A percentile compares a stretch with the other conserved stretches of the same genome.
These are phyloP conservation scores for Penicillium olsonii DNA, from an alignment of 2,329 filamentous ascomycete species.

Conservation along the genomic window DNA sequence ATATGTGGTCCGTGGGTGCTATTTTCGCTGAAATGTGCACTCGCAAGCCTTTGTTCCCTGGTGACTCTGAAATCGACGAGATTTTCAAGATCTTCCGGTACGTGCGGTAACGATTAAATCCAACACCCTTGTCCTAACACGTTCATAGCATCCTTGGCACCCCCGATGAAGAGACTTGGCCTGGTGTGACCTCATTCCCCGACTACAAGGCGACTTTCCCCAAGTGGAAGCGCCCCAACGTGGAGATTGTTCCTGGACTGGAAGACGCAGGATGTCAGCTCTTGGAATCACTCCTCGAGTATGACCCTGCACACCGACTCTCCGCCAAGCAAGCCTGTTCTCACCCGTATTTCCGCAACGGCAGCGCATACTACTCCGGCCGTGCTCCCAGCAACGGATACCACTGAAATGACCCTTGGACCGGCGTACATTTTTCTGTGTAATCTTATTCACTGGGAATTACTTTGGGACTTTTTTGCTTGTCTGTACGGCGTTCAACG, in stretches of 20 bases:
- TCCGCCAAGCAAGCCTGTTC: slow-evolving; percentile 84
- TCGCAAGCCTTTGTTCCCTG: slow-evolving; percentile 86
- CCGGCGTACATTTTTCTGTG: slow-evolving; percentile 17
- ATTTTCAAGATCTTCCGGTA: slow-evolving; percentile 95
- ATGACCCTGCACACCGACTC: slow-evolving; percentile 82
- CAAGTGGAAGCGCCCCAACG: slow-evolving; percentile 77
- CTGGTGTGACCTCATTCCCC: slow-evolving; percentile 89
- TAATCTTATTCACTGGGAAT: slow-evolving; percentile 19
- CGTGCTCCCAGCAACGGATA: slow-evolving; percentile 41
- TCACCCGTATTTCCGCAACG: slow-evolving; percentile 75
- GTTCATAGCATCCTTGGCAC: slow-evolving; percentile 72
- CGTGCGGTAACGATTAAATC: slow-evolving; percentile 30
- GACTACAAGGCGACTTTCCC: slow-evolving; percentile 93
- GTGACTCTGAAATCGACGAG: slow-evolving; percentile 90
- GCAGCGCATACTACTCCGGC: slow-evolving; percentile 51
- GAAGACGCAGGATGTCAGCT: slow-evolving; percentile 60
- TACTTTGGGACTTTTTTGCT: slow-evolving; percentile 11
- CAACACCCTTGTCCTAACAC: no score
- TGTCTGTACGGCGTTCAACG: slow-evolving; percentile 34
- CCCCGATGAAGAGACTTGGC: slow-evolving; percentile 79
- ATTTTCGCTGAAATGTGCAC: slow-evolving; percentile 98
- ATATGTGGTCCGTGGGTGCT: slow-evolving; percentile 94
- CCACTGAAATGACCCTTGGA: slow-evolving; percentile 33
- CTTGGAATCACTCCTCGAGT: slow-evolving; percentile 72
- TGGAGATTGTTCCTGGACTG: slow-evolving; percentile 69